Evolutionary conservation across 2,329 filamentous ascomycete species (phyloP).

Genomic region (Cladobotryum mycophilum): DNA sequence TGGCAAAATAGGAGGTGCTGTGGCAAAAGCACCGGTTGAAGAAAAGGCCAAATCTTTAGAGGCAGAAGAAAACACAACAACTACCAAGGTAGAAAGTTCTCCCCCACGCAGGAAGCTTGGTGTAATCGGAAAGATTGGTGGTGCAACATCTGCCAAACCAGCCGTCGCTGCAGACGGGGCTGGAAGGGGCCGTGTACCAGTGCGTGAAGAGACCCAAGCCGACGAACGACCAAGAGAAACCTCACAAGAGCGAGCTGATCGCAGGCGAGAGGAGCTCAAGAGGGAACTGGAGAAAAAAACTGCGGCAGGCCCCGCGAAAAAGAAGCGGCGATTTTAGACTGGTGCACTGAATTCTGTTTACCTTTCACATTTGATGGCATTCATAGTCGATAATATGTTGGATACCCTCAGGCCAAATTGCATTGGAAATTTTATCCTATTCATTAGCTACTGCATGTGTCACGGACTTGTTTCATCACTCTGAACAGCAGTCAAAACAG

Average conservation of each 20-base stretch:
- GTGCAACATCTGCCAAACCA: neutral
- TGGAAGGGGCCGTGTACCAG: constrained; percentile 17
- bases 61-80: constrained; percentile 5
- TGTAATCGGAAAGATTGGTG: constrained; percentile 28
- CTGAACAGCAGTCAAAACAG: no score
- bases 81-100: constrained; percentile 7
- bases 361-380: neutral
- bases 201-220: constrained; percentile 15
- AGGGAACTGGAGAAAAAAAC: constrained; percentile 44
- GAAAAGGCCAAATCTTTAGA: constrained; percentile 6
- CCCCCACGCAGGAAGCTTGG: constrained; percentile 25
- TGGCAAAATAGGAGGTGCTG: constrained; percentile 36
- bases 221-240: constrained; percentile 34
- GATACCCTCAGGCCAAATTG: neutral
- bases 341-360: neutral
- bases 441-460: no score
- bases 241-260: constrained; percentile 41
- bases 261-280: constrained; percentile 45
- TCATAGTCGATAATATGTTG: neutral
- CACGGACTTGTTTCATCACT: no score
- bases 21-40: constrained; percentile 15
- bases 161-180: constrained; percentile 10
- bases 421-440: no score
- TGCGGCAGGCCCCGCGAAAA: constrained; percentile 44
- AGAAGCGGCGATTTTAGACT: constrained; percentile 48